phyloP scores from a whole-genome alignment of 495 filamentous ascomycete genomes.

The Penicillium tannophilum region DNA sequence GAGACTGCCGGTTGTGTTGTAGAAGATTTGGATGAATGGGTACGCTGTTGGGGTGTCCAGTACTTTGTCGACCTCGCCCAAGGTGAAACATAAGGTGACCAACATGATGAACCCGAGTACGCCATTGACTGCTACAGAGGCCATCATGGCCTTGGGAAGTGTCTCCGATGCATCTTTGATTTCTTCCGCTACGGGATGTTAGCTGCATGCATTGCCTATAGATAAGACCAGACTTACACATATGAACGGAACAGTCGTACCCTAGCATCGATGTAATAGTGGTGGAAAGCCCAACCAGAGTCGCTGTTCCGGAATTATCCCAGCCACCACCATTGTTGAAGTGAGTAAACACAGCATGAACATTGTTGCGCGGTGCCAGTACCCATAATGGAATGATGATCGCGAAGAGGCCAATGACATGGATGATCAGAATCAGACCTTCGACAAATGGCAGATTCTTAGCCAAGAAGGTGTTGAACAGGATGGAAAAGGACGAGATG shows the following conservation, averaged over 20 bases:
- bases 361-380: slow-evolving; percentile 51
- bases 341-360: slow-evolving; percentile 57
- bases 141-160: slow-evolving; percentile 55
- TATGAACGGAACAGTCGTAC: slow-evolving; percentile 49
- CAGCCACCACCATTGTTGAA: slow-evolving; percentile 62
- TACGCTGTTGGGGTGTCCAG: slow-evolving; percentile 43
- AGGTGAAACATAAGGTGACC: slow-evolving; percentile 50
- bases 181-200: slow-evolving; percentile 52
- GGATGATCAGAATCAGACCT: slow-evolving; percentile 58
- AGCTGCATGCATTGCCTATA: slow-evolving; percentile 4
- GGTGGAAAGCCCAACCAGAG: slow-evolving; percentile 56
- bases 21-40: slow-evolving; percentile 52
- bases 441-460: slow-evolving; percentile 65
- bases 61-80: slow-evolving; percentile 45
- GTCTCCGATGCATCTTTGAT: slow-evolving; percentile 52
- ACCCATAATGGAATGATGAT: slow-evolving; percentile 46
- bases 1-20: slow-evolving; percentile 45
- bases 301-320: slow-evolving; percentile 48
- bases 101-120: slow-evolving; percentile 54
- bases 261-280: slow-evolving; percentile 61
- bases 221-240: slow-evolving; percentile 35
- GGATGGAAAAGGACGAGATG: slow-evolving; percentile 41
- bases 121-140: slow-evolving; percentile 52
- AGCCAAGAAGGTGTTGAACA: slow-evolving; percentile 55
- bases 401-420: slow-evolving; percentile 56